Conservation (phyloP, 805 yeast species). For the Schwanniomyces vanrijiae region DNA sequence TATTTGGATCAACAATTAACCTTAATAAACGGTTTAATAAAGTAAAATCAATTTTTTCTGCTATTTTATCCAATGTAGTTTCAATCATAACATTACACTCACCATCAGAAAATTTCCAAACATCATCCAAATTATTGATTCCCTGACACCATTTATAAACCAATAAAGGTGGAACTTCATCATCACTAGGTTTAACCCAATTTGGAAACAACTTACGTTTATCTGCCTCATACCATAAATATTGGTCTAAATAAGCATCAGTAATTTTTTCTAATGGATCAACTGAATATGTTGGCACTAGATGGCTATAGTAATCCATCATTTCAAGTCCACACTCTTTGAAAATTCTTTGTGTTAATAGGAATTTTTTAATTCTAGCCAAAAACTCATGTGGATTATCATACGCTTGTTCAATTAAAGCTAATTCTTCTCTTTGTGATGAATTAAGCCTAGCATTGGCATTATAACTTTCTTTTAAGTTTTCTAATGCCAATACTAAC, state of each 20-base stretch:
- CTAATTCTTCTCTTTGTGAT: conserved; percentile 87
- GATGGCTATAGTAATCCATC: conserved; percentile 86
- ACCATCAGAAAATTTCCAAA: conserved; percentile 79
- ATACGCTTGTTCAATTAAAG: conserved; percentile 92
- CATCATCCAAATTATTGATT: conserved; percentile 68
- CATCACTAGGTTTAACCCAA: conserved; percentile 95
- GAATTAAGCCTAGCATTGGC: conserved; percentile 75
- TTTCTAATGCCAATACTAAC: conserved; percentile 84
- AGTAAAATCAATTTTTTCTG: conserved; percentile 88
- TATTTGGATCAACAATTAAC: conserved; percentile 79
- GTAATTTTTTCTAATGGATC: conserved; percentile 95
- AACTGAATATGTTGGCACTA: conserved; percentile 81
- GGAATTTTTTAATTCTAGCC: conserved; percentile 75
- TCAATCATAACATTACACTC: conserved; percentile 84
- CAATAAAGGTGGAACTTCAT: conserved; percentile 87
- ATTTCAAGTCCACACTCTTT: conserved; percentile 84
- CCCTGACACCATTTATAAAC: conserved; percentile 96
- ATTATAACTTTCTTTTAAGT: conserved; percentile 72
- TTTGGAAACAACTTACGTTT: conserved; percentile 84
- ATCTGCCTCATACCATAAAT: conserved; percentile 94
- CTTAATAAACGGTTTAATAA: conserved; percentile 78
- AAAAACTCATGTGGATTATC: conserved; percentile 95
- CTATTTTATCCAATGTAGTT: conserved; percentile 63
- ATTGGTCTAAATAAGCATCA: conserved; percentile 94
- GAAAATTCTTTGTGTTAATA: conserved; percentile 87